Evolutionary conservation across 1,284 basidiomycete species (phyloP).

Genomic region (Phylloporus sp.): DNA sequence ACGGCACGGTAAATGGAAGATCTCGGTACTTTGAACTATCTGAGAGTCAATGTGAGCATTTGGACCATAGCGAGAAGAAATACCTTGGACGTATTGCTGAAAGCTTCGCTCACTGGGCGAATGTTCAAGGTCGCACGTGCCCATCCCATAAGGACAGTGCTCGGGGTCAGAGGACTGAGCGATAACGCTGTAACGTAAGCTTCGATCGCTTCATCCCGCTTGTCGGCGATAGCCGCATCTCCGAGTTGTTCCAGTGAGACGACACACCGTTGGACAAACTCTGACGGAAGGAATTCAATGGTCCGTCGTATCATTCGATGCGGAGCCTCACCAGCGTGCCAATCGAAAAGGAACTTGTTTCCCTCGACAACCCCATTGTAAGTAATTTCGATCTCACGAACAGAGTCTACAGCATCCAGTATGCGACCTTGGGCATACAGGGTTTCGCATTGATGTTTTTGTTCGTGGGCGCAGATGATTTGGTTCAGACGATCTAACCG

Average conservation of each 20-base stretch:
- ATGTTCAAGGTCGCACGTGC: neutral
- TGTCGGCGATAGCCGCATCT: neutral
- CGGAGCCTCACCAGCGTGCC: neutral
- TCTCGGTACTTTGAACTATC: too few relatives aligned
- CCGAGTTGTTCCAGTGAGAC: neutral
- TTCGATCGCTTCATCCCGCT: neutral
- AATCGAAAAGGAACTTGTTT: neutral
- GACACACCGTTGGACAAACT: neutral
- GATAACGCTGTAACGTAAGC: neutral
- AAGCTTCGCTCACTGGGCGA: neutral
- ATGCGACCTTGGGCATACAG: neutral
- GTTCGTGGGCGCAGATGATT: neutral
- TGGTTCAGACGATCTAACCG: neutral
- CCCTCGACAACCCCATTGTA: neutral
- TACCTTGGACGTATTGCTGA: neutral
- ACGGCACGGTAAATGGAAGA: neutral
- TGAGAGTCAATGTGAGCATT: too few relatives aligned
- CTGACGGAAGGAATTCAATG: neutral
- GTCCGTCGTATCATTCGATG: neutral
- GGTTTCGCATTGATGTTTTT: neutral
- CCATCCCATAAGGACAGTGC: neutral
- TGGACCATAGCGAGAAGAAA: neutral
- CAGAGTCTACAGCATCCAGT: neutral
- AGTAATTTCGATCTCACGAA: neutral
- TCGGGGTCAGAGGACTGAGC: neutral